A percentile compares a stretch with the other conserved stretches of the same genome.
Evolutionary conservation across 768 basidiomycete genomes (phyloP).

Genomic region (Lactifluus subvellereus): DNA sequence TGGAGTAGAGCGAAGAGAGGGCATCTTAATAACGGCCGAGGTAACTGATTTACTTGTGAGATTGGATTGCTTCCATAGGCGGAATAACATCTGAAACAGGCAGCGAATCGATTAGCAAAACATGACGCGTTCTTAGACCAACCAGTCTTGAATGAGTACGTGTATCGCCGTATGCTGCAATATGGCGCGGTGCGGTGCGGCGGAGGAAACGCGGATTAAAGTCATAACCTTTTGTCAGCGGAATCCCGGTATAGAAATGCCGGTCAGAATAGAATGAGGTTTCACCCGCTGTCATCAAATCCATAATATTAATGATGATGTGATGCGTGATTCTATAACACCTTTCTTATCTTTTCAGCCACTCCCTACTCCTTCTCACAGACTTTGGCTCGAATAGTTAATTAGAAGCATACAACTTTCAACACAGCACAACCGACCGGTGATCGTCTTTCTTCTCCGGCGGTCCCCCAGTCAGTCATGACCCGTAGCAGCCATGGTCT

Average conservation of each 20-base stretch:
- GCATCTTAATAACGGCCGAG: neutral
- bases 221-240: neutral
- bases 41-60: neutral
- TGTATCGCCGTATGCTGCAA: neutral
- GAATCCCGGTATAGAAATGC: neutral
- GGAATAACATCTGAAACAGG: neutral
- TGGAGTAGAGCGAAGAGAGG: slow-evolving; percentile 13
- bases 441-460: too few relatives aligned
- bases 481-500: too few relatives aligned
- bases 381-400: too few relatives aligned
- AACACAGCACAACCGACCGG: too few relatives aligned
- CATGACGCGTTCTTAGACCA: neutral
- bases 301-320: too few relatives aligned
- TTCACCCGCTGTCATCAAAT: too few relatives aligned
- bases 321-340: too few relatives aligned
- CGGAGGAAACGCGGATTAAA: slow-evolving; percentile 11
- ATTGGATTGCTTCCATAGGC: neutral
- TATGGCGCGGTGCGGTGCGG: neutral
- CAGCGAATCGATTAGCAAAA: slow-evolving; percentile 1
- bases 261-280: neutral
- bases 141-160: neutral
- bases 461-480: too few relatives aligned
- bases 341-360: too few relatives aligned
- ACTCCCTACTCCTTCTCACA: too few relatives aligned
- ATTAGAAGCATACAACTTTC: too few relatives aligned